Evolutionary conservation across 2,329 filamentous ascomycete genomes (phyloP), one percentile per base, ranked within the genome.

Genomic region (Colletotrichum eleusines): DNA sequence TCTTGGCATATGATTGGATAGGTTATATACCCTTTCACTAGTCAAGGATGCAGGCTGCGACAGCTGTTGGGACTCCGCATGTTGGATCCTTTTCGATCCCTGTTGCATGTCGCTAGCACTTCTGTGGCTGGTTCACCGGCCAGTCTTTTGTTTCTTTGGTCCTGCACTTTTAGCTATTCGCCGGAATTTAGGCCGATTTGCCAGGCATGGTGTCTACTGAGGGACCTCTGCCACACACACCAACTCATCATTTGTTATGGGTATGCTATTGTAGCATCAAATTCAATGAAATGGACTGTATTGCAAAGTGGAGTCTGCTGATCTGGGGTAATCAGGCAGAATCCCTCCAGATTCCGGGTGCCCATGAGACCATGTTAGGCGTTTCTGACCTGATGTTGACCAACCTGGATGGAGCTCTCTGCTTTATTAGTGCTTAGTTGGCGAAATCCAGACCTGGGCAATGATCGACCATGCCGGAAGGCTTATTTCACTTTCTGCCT

Each of bases 111-210:
- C 14, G 9, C n/a, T 57, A 35, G 7, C 55, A 48, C 18, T 16
- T 35, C 6, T 4, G 14, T 23, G 9, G 44, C 7, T 44, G 4
- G 42, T 28, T 48, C 28, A 7, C 42, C 42, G 26, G 33, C 42
- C 26, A 51, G 50, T 62, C 46, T 28, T 50, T 16, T 8, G 1
- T 18, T 26, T 14, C 6, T 5, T 9, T 28, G 33, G 5, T n/a
- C 33, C 3, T 20, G 23, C 23, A 33, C 23, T n/a, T 11, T 2
- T 11, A 8, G 40, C 14, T 16, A 16, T 33, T 69, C 66, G 60
- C 46, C 33, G 23, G 26, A 5, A 42, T 44, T 58, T 64, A 51
- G n/a, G 18, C 60, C 46, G 60, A 63, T 40, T 31, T 42, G 46
- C 46, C 26, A 38, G 16, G 23, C 12, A 28, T 46, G 44, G 44